Evolutionary conservation across 1,284 basidiomycete species (phyloP).

Genomic region (Cryptococcus sp.): DNA sequence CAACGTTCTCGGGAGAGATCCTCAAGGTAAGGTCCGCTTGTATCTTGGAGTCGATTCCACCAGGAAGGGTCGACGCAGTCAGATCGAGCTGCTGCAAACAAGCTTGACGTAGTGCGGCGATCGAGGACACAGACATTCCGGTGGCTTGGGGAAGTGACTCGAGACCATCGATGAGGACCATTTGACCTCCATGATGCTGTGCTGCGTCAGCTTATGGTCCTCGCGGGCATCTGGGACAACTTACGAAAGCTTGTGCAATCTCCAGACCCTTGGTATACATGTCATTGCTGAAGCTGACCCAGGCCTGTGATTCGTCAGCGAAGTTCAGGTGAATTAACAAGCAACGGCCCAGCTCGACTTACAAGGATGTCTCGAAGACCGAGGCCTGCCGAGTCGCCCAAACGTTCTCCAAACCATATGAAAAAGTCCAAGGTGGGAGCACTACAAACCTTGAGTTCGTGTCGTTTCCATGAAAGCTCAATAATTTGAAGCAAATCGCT

Average conservation of each 20-base stretch:
- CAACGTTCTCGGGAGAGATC: constrained; percentile 51
- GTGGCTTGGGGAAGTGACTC: constrained; percentile 70
- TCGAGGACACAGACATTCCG: constrained; percentile 41
- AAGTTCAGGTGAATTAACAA: no score
- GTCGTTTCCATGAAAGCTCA: constrained; percentile 67
- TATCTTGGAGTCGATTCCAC: constrained; percentile 8
- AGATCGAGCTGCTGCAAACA: constrained; percentile 39
- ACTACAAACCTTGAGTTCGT: constrained; percentile 65
- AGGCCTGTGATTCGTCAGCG: constrained; percentile 63
- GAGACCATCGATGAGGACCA: constrained; percentile 83
- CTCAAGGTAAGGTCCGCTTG: constrained; percentile 20
- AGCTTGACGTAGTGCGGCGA: constrained; percentile 42
- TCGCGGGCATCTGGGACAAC: constrained; percentile 44
- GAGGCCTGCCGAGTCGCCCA: constrained; percentile 64
- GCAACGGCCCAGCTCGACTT: constrained; percentile 39
- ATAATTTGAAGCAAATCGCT: constrained; percentile 81
- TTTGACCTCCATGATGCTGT: constrained; percentile 82
- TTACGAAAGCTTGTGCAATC: constrained; percentile 68
- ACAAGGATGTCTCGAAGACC: constrained; percentile 89
- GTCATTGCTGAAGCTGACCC: constrained; percentile 85
- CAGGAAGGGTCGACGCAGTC: constrained; percentile 26
- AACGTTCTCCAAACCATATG: constrained; percentile 71
- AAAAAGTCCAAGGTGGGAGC: constrained; percentile 73
- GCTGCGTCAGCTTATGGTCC: not conserved
- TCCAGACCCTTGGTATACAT: constrained; percentile 57